Conservation (phyloP, 768 basidiomycete genomes). For the Tremella fuciformis region DNA sequence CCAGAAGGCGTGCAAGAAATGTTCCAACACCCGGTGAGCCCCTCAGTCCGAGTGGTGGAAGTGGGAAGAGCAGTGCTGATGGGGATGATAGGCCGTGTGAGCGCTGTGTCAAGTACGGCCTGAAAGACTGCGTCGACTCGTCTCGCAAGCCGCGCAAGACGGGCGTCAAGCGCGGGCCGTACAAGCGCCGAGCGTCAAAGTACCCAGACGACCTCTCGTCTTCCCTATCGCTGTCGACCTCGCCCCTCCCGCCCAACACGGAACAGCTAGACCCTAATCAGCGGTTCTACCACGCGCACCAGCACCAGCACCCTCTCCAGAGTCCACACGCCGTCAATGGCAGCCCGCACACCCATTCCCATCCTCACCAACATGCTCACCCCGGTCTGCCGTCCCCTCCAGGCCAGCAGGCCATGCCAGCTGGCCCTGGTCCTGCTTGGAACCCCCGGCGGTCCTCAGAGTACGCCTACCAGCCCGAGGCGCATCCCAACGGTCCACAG, state of each 20-base stretch:
- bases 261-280: background rate
- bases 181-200: constrained; percentile 31
- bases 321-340: background rate
- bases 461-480: too few species aligned
- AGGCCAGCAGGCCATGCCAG: background rate
- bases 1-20: constrained; percentile 51
- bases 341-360: background rate
- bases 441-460: too few species aligned
- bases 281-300: background rate
- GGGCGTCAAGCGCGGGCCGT: constrained; percentile 47
- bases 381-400: background rate
- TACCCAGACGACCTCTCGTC: background rate
- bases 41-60: background rate
- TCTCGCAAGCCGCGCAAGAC: constrained; percentile 44
- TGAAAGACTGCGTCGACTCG: constrained; percentile 44
- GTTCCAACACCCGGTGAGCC: constrained; percentile 46
- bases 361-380: background rate
- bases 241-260: background rate
- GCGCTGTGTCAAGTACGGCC: constrained; percentile 44
- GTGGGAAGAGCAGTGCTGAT: too few species aligned
- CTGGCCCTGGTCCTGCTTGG: too few species aligned
- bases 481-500: background rate
- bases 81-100: constrained; percentile 42
- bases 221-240: background rate
- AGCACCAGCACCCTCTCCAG: background rate